Conservation (phyloP, 139 green algal genomes). For the Nannochloris sp. region DNA sequence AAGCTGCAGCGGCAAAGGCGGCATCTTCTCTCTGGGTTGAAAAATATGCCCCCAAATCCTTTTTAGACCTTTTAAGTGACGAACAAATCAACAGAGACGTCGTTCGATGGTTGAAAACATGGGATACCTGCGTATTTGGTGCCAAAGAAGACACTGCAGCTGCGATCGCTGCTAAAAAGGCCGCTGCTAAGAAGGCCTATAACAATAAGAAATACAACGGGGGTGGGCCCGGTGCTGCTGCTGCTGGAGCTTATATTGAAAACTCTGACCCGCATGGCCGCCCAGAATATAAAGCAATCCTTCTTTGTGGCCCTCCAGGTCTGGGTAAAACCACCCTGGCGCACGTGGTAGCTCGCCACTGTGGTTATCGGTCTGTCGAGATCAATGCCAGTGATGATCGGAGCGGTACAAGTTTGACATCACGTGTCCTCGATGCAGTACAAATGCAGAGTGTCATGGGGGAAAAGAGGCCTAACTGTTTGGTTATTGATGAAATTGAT, state of each 20-base stretch:
- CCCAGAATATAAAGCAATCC: slow-evolving; percentile 43
- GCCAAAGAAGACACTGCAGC: background rate
- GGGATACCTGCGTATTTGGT: slow-evolving; percentile 68
- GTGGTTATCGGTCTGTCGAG: slow-evolving; percentile 88
- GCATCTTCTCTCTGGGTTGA: slow-evolving; percentile 77
- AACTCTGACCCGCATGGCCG: slow-evolving; percentile 10
- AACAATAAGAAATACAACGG: background rate
- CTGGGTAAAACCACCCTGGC: slow-evolving; percentile 95
- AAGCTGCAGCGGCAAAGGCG: too few species aligned
- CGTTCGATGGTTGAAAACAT: slow-evolving; percentile 74
- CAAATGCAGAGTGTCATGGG: slow-evolving; percentile 50
- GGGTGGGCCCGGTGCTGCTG: background rate
- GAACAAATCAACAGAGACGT: slow-evolving; percentile 77
- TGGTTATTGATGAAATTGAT: slow-evolving; percentile 97
- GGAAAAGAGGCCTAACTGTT: slow-evolving; percentile 65
- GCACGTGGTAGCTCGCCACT: slow-evolving; percentile 86
- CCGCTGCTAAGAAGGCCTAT: background rate
- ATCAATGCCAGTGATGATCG: slow-evolving; percentile 96
- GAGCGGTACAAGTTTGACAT: slow-evolving; percentile 46
- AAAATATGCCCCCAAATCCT: slow-evolving; percentile 76
- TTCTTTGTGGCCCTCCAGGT: slow-evolving; percentile 49
- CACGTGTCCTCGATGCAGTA: slow-evolving; percentile 69
- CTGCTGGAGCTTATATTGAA: background rate
- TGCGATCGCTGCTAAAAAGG: too few species aligned
- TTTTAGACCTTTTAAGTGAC: slow-evolving; percentile 80